Conservation (phyloP, 257 asterid genomes). For the Gardenia jasminoides region DNA sequence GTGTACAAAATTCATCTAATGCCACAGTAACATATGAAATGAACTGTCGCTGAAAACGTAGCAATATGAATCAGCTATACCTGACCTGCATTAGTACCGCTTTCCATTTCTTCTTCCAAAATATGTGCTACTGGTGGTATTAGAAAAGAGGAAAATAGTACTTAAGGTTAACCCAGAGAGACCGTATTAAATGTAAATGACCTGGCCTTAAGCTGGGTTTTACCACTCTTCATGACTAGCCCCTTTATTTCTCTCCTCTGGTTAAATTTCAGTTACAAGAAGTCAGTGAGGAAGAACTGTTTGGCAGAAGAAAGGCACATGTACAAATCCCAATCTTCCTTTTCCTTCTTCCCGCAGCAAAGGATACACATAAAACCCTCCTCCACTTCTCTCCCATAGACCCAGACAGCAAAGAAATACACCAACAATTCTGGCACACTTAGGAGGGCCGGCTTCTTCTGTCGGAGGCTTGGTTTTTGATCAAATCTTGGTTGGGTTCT, state of each 20-base stretch:
- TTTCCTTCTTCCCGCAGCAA: slow-evolving; percentile 47
- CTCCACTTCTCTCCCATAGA: not conserved
- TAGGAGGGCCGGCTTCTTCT: not conserved
- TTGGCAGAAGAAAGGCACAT: slow-evolving; percentile 50
- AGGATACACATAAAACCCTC: slow-evolving; percentile 22
- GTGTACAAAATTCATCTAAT: not conserved
- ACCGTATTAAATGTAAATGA: slow-evolving; percentile 32
- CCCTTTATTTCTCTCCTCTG: slow-evolving; percentile 12
- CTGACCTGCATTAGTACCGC: slow-evolving; percentile 7
- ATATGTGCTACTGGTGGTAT: not conserved
- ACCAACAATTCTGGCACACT: not conserved
- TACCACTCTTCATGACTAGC: not conserved
- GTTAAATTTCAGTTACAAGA: slow-evolving; percentile 43
- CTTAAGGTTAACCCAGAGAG: slow-evolving; percentile 14
- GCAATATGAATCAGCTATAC: slow-evolving; percentile 5
- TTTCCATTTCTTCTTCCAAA: not conserved
- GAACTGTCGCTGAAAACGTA: slow-evolving; percentile 30
- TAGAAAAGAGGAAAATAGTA: not conserved
- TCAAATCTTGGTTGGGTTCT: not conserved
- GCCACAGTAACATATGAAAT: slow-evolving; percentile 11
- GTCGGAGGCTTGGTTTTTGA: not conserved
- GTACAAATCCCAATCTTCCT: slow-evolving; percentile 15
- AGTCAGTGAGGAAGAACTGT: slow-evolving; percentile 25
- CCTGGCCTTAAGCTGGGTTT: slow-evolving; percentile 36
- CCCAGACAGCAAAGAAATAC: not conserved